phyloP scores from a whole-genome alignment of 2,329 filamentous ascomycete genomes.

The Aspergillus oerlinghausenensis region DNA sequence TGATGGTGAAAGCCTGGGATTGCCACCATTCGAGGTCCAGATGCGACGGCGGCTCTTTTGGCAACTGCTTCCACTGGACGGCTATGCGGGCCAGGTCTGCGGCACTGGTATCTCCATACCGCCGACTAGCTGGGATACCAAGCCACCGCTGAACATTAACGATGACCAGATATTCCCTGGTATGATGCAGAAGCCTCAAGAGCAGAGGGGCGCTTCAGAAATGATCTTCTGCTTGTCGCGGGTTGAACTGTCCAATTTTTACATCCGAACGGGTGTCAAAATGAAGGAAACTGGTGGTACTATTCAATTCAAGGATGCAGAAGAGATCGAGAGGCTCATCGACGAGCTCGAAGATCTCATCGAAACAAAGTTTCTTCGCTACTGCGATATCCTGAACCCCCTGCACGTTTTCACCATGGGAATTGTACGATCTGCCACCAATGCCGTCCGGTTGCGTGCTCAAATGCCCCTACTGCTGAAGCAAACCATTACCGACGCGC shows the following conservation, averaged over 20 bases:
- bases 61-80: slow-evolving; percentile 21
- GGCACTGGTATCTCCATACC: slow-evolving; percentile 17
- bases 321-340: slow-evolving; percentile 17
- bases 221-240: slow-evolving; percentile 36
- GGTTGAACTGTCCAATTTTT: slow-evolving; percentile 24
- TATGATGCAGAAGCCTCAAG: slow-evolving; percentile 38
- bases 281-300: slow-evolving; percentile 1
- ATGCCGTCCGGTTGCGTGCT: slow-evolving; percentile 41
- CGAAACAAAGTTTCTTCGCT: slow-evolving; percentile 29
- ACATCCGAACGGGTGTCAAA: slow-evolving; percentile 10
- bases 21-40: slow-evolving; percentile 46
- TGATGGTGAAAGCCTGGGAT: slow-evolving; percentile 42
- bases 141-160: slow-evolving; percentile 39
- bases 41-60: slow-evolving; percentile 25
- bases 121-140: slow-evolving; percentile 17
- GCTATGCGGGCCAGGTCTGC: slow-evolving; percentile 24
- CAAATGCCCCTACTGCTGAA: slow-evolving; percentile 31
- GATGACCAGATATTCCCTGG: slow-evolving; percentile 35
- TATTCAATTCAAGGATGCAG: slow-evolving; percentile 6
- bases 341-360: slow-evolving; percentile 28
- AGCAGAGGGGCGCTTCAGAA: slow-evolving; percentile 40
- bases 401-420: slow-evolving; percentile 42
- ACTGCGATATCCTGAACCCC: slow-evolving; percentile 32
- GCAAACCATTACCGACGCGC: slow-evolving; percentile 1
- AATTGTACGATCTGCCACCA: slow-evolving; percentile 39